Percentiles rank a stretch among this genome's conserved stretches.
Conservation (phyloP, 179 eudicot species). For the Camellia oleifera region DNA sequence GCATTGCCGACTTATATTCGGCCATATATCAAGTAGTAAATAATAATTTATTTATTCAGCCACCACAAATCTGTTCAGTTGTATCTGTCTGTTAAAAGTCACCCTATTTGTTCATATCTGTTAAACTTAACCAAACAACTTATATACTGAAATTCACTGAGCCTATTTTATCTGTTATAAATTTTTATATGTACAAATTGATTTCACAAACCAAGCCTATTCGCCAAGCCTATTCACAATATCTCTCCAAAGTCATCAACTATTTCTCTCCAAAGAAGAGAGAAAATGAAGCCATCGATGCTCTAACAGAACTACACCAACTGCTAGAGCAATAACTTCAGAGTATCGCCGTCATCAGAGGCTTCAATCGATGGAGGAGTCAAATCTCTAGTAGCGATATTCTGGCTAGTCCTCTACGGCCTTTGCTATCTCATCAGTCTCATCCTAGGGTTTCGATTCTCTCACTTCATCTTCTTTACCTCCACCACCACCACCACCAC, state of each 20-base stretch:
- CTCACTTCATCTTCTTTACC: slow-evolving; percentile 66
- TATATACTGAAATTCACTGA: no score
- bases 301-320: slow-evolving; percentile 50
- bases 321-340: slow-evolving; percentile 70
- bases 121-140: no score
- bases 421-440: slow-evolving; percentile 77
- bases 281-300: slow-evolving; percentile 70
- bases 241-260: neutral
- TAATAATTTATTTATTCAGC: no score
- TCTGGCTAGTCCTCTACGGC: slow-evolving; percentile 67
- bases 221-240: no score
- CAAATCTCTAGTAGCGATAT: slow-evolving; percentile 60
- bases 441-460: slow-evolving; percentile 80
- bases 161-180: no score
- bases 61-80: no score
- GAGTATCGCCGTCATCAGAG: slow-evolving; percentile 31
- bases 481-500: slow-evolving; percentile 21
- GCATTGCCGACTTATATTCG: no score
- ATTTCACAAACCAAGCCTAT: no score
- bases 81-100: no score
- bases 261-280: neutral
- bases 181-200: no score
- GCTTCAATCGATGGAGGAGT: slow-evolving; percentile 28
- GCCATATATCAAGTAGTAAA: no score
- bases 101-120: no score